A percentile compares a stretch with the other conserved stretches of the same genome.
These are phyloP conservation scores for Backusella circina DNA, from an alignment of 192 early-diverging fungal genomes.

Conservation along the genomic window DNA sequence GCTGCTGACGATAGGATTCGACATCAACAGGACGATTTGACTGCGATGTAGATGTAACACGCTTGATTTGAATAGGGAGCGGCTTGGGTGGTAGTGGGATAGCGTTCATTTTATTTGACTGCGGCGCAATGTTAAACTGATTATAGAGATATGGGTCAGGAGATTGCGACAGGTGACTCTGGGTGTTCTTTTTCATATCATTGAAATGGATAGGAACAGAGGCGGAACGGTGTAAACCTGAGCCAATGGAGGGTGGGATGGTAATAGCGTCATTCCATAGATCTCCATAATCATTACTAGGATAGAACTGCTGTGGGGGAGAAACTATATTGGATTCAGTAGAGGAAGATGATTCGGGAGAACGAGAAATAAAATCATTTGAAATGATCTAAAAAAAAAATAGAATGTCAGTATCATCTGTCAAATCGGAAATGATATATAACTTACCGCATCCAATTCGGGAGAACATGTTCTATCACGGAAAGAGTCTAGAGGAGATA, in stretches of 20 bases:
- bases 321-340: constrained; percentile 7
- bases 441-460: neutral
- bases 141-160: neutral
- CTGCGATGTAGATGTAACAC: neutral
- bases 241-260: neutral
- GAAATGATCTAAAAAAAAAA: neutral
- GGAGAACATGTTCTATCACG: neutral
- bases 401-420: neutral
- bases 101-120: neutral
- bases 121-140: neutral
- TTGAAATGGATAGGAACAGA: constrained; percentile 7
- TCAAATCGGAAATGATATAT: neutral
- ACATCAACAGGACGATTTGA: neutral
- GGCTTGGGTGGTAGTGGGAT: neutral
- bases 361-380: constrained; percentile 9
- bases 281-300: neutral
- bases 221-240: neutral
- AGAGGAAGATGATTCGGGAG: constrained; percentile 7
- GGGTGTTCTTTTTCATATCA: neutral
- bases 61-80: constrained; percentile 14
- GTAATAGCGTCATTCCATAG: neutral
- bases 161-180: neutral
- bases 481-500: neutral
- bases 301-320: neutral
- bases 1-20: neutral